A percentile compares a stretch with the other conserved stretches of the same genome.
phyloP scores from a whole-genome alignment of 306 rosid genomes.

The Erythrophleum fordii region DNA sequence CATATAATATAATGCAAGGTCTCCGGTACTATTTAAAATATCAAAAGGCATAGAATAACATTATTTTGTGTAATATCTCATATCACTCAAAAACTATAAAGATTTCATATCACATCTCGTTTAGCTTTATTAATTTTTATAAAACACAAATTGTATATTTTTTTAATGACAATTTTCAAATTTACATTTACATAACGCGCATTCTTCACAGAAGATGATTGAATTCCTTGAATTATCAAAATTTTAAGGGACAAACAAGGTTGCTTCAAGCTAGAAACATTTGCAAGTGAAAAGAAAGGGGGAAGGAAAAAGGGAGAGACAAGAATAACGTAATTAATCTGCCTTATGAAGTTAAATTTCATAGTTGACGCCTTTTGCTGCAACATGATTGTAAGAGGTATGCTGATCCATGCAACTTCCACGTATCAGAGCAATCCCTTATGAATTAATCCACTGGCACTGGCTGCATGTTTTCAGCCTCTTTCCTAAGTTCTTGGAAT shows the following conservation, averaged over 20 bases:
- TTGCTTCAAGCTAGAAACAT: neutral
- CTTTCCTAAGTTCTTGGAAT: slow-evolving; percentile 79
- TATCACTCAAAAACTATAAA: too few relatives aligned
- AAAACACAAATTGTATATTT: too few relatives aligned
- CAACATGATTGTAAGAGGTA: slow-evolving; percentile 21
- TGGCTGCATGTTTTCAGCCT: slow-evolving; percentile 97
- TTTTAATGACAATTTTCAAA: neutral
- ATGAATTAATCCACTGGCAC: slow-evolving; percentile 73
- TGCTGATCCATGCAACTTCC: slow-evolving; percentile 37
- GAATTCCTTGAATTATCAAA: neutral
- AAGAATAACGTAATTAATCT: neutral
- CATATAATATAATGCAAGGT: too few relatives aligned
- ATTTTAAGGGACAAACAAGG: neutral
- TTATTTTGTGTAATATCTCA: too few relatives aligned
- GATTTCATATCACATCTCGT: neutral
- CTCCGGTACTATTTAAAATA: too few relatives aligned
- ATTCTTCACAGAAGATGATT: neutral
- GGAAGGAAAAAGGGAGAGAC: neutral
- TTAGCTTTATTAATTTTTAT: too few relatives aligned
- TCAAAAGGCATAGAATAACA: too few relatives aligned
- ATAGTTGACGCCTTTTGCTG: slow-evolving; percentile 1
- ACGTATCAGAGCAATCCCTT: neutral
- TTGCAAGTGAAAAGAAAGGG: neutral
- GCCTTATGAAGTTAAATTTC: neutral
- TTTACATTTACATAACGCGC: neutral